Conservation (phyloP, 352 stramenopile genomes). For the Hyaloperonospora brassicae region DNA sequence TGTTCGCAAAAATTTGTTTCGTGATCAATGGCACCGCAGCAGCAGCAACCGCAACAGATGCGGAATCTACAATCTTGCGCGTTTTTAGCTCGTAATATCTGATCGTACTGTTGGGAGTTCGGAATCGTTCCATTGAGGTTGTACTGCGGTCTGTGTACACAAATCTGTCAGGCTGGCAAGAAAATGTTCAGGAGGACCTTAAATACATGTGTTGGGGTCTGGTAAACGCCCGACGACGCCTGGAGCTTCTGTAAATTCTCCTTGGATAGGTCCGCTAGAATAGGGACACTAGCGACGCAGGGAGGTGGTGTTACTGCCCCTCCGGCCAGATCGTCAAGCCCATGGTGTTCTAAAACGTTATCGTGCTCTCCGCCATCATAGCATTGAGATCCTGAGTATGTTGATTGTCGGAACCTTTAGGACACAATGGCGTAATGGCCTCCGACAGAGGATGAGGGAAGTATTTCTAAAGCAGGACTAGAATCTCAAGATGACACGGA, state of each 20-base stretch:
- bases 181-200: no score
- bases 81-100: no score
- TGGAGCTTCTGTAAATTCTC: background rate
- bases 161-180: no score
- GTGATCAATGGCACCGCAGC: background rate
- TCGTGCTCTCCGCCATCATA: background rate
- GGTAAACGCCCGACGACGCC: no score
- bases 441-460: no score
- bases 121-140: background rate
- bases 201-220: no score
- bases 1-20: no score
- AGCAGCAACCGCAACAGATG: background rate
- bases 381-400: background rate
- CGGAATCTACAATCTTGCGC: background rate
- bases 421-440: background rate
- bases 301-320: background rate
- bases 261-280: background rate
- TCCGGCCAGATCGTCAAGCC: background rate
- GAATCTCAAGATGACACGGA: background rate
- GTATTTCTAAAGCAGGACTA: no score
- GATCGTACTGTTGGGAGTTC: background rate
- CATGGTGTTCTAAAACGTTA: background rate
- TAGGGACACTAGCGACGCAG: background rate
- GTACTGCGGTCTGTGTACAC: no score
- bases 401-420: background rate